Conservation (phyloP, 192 early-diverging fungal genomes). For the Podila epicladia region DNA sequence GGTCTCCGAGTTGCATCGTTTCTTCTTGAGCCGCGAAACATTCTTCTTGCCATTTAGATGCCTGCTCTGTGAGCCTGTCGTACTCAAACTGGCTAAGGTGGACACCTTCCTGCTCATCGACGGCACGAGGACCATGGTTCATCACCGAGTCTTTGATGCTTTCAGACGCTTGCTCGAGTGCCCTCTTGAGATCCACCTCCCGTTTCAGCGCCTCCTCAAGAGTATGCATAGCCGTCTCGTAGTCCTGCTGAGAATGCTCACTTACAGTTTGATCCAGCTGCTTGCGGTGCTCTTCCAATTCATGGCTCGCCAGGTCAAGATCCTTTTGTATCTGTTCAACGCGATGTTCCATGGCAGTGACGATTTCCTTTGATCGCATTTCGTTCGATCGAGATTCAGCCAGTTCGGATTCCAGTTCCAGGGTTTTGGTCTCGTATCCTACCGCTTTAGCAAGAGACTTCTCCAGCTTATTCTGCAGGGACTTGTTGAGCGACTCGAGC, state of each 20-base stretch:
- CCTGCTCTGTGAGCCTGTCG: not conserved
- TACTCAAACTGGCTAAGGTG: not conserved
- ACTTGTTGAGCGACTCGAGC: not conserved
- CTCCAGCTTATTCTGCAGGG: not conserved
- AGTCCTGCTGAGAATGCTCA: no score
- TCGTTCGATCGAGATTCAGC: not conserved
- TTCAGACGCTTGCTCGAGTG: constrained; percentile 2
- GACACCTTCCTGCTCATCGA: not conserved
- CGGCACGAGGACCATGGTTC: not conserved
- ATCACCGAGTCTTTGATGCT: not conserved
- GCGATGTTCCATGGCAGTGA: not conserved
- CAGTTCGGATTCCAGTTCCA: not conserved
- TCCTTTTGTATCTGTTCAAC: no score
- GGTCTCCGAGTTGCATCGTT: constrained; percentile 15
- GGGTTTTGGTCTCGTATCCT: no score
- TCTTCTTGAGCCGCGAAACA: constrained; percentile 30
- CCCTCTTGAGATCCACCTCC: constrained; percentile 5
- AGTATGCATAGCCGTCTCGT: no score
- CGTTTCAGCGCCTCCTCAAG: constrained; percentile 4
- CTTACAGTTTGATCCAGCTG: no score
- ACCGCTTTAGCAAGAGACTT: not conserved
- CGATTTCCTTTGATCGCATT: not conserved
- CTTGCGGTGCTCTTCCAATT: no score
- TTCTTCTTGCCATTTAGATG: constrained; percentile 26
- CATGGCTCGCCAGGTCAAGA: no score